Conservation (phyloP, 768 basidiomycete species). For the Cystobasidium ongulense region DNA sequence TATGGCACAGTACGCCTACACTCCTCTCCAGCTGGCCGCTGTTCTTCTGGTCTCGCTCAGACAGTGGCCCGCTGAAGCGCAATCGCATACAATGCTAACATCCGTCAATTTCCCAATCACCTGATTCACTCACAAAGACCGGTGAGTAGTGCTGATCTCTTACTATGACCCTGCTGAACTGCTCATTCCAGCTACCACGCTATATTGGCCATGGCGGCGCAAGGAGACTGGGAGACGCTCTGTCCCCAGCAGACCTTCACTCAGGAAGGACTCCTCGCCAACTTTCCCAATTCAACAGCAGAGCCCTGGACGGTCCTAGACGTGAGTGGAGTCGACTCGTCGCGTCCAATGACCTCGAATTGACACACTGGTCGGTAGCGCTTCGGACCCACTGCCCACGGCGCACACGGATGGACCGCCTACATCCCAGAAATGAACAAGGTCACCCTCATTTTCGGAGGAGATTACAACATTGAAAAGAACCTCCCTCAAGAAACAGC, state of each 20-base stretch:
- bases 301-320: constrained; percentile 27
- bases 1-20: neutral
- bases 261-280: neutral
- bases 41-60: no score
- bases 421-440: constrained; percentile 19
- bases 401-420: constrained; percentile 11
- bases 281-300: constrained; percentile 19
- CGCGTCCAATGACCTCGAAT: no score
- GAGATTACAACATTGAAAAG: constrained; percentile 23
- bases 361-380: neutral
- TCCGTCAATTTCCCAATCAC: no score
- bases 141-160: no score
- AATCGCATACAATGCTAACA: no score
- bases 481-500: constrained; percentile 24
- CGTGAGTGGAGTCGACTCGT: neutral
- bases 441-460: constrained; percentile 26
- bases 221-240: constrained; percentile 5
- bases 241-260: constrained; percentile 28
- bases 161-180: neutral
- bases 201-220: neutral
- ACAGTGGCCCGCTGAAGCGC: no score
- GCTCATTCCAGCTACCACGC: neutral
- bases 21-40: no score
- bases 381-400: constrained; percentile 15
- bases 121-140: no score